Evolutionary conservation across 208 protist genomes (phyloP).

Genomic region (Tritrichomonas foetus): DNA sequence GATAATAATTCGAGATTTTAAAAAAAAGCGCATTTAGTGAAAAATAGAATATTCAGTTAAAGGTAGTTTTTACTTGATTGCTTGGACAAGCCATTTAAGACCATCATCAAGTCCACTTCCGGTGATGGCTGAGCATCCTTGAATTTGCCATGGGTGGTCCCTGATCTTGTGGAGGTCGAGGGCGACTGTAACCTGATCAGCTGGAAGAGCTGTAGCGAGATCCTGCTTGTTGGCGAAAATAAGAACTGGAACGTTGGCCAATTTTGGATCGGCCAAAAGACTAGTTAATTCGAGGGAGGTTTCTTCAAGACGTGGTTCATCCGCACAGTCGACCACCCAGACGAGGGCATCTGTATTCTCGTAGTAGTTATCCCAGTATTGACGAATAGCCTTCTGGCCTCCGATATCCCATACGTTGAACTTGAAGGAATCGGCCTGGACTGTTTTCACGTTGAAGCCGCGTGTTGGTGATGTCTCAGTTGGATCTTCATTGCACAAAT

Average conservation of each 20-base stretch:
- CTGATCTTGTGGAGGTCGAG: constrained; percentile 45
- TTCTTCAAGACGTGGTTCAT: constrained; percentile 75
- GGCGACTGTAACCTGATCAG: constrained; percentile 16
- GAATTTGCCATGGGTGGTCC: constrained; percentile 45
- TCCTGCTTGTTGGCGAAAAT: constrained; percentile 95
- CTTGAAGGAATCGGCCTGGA: constrained; percentile 74
- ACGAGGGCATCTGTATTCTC: constrained; percentile 74
- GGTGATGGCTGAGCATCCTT: constrained; percentile 43
- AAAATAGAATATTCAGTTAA: no score
- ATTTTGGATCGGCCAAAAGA: constrained; percentile 81
- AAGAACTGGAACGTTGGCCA: constrained; percentile 77
- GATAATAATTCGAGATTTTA: no score
- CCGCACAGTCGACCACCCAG: constrained; percentile 46
- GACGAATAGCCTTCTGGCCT: constrained; percentile 77
- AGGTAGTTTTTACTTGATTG: constrained; percentile 43
- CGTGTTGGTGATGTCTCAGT: constrained; percentile 81
- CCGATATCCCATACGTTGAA: constrained; percentile 94
- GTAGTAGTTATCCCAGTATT: constrained; percentile 93
- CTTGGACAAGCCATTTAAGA: constrained; percentile 47
- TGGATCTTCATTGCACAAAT: constrained; percentile 80
- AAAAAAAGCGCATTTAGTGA: no score
- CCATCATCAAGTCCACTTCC: constrained; percentile 46
- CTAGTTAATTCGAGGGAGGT: constrained; percentile 70
- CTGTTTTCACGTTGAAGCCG: constrained; percentile 91
- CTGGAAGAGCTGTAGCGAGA: constrained; percentile 68